Conservation (phyloP, 2,329 filamentous ascomycete species). For the Hypocreales sp. region DNA sequence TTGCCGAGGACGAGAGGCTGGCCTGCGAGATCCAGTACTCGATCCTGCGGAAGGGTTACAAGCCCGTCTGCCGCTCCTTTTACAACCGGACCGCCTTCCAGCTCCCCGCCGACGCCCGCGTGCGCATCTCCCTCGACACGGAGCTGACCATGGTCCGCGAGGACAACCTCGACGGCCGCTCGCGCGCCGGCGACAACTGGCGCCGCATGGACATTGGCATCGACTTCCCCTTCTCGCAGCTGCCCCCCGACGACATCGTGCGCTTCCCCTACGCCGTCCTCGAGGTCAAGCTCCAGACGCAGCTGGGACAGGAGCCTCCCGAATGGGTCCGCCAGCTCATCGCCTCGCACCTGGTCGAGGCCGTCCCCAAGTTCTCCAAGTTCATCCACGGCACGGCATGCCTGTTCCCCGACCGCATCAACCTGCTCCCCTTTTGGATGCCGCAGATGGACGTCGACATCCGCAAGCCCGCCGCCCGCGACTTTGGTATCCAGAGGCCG, state of each 20-base stretch:
- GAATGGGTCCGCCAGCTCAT: constrained; percentile 94
- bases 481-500: constrained; percentile 79
- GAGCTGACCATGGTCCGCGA: constrained; percentile 91
- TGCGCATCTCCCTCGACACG: constrained; percentile 92
- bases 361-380: constrained; percentile 98
- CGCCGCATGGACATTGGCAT: constrained; percentile 94
- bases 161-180: constrained; percentile 76
- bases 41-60: constrained; percentile 70
- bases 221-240: constrained; percentile 82
- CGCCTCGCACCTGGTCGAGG: constrained; percentile 86
- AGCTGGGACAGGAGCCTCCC: constrained; percentile 84
- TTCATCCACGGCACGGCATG: constrained; percentile 92
- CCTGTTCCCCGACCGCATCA: constrained; percentile 73
- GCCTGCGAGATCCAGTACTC: constrained; percentile 91
- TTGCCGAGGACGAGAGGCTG: constrained; percentile 78
- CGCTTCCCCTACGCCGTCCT: constrained; percentile 92
- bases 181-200: constrained; percentile 78
- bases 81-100: constrained; percentile 98
- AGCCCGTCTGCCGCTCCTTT: constrained; percentile 85
- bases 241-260: constrained; percentile 71
- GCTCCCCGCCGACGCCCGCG: constrained; percentile 85
- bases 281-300: constrained; percentile 95
- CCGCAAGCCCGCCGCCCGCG: constrained; percentile 74
- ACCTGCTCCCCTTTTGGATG: constrained; percentile 91
- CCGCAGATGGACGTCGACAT: constrained; percentile 98